Base-by-base conservation (phyloP, 1,139 yeast genomes). In the Magnusiomyces ingens region DNA sequence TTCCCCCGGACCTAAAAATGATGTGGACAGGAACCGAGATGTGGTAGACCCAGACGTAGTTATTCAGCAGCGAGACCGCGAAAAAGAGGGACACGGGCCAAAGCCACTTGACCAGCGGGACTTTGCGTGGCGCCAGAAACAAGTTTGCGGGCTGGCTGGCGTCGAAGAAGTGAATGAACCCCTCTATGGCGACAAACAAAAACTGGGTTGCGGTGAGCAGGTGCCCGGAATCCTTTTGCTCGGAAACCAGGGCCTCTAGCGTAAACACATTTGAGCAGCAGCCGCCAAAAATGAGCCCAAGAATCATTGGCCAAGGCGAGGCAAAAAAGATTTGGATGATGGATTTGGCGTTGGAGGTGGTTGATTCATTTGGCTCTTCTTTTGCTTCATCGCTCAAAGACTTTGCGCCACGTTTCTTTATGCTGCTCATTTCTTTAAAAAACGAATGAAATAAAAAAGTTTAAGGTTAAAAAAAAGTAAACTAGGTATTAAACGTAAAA, bases 251-350 rank as follows among this genome's bases (percentile, higher is more conserved):
- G 44, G 73, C 67, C 63, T 85, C 93, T 48, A 85, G 68, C 0
- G 84, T 74, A 58, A 80, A 73, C 37, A 84, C 91, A 66, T 84
- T 85, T 32, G 81, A 72, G 62, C 93, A 85, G 63, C 93, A 85
- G 1, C 93, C 90, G 0, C 88, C 86, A 63, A 84, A 81, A 19
- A 84, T 80, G 49, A 79, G 74, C 5, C 63, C 64, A 17, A 71
- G 38, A 22, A 64, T 60, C 2, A 58, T 47, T 8, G 55, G 44
- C 63, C 63, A 59, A 22, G 63, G 63, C 32, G 59, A 45, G 12
- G 13, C 54, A 3, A 53, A 40, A 13, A 57, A 51, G 19, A 53
- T 50, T 44, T 55, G 55, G 3, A 40, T 38, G 8, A 51, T 46
- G n/a, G 54, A 48, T 40, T 35, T 35, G 22, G 51, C 47, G 3